Evolutionary conservation across 129 eudicot genomes (phyloP).

Genomic region (Centaurea solstitialis): DNA sequence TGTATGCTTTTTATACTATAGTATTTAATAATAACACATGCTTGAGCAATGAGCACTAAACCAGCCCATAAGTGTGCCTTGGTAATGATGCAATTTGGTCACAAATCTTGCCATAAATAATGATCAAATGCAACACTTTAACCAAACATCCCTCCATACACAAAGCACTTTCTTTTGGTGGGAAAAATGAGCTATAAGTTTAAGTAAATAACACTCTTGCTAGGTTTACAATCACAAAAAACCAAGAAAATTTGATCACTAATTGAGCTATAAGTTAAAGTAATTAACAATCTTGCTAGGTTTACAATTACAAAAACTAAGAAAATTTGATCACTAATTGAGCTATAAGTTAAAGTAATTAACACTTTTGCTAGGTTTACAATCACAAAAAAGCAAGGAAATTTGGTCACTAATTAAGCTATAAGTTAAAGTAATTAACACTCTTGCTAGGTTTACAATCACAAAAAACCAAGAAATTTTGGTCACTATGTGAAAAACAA

Average conservation of each 20-base stretch:
- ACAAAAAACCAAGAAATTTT: no score
- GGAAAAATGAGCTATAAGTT: constrained; percentile 23
- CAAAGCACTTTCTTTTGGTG: constrained; percentile 20
- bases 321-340: constrained; percentile 4
- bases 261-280: constrained; percentile 17
- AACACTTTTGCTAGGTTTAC: no score
- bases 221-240: constrained; percentile 30
- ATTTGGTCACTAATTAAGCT: no score
- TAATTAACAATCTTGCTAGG: constrained; percentile 8
- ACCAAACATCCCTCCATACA: constrained; percentile 25
- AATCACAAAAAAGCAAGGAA: no score
- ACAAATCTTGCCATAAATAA: constrained; percentile 28
- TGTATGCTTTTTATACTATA: background rate
- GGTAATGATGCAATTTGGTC: constrained; percentile 35
- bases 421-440: no score
- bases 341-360: no score
- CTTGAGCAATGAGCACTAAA: constrained; percentile 29
- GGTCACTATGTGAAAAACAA: background rate
- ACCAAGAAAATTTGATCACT: constrained; percentile 20
- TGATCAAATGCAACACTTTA: constrained; percentile 34
- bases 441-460: no score
- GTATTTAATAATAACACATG: constrained; percentile 17
- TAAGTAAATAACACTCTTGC: constrained; percentile 21
- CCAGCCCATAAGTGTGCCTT: constrained; percentile 38
- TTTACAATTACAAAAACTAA: constrained; percentile 30